phyloP scores from a whole-genome alignment of 2,329 filamentous ascomycete genomes.

The Trichoderma breve region DNA sequence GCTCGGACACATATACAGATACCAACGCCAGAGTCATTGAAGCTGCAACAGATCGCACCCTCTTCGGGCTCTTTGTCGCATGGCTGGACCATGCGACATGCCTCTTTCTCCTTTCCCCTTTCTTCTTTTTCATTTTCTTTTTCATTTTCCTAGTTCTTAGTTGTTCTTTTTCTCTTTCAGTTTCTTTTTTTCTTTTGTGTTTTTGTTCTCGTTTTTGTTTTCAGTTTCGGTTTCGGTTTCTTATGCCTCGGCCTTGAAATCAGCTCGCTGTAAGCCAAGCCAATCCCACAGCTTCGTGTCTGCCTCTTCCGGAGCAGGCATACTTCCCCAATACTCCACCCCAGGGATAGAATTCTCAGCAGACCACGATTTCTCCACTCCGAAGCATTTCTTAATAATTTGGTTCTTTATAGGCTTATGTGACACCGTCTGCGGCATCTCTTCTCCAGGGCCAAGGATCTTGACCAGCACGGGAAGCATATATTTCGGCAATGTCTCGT shows the following conservation, averaged over 20 bases:
- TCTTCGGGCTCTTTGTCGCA: no score
- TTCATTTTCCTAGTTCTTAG: no score
- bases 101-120: no score
- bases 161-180: background rate
- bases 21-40: background rate
- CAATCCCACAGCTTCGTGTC: slow-evolving; percentile 23
- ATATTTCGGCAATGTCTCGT: slow-evolving; percentile 14
- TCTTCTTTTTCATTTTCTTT: background rate
- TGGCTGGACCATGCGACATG: background rate
- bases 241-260: slow-evolving; percentile 10
- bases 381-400: slow-evolving; percentile 22
- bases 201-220: background rate
- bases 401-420: slow-evolving; percentile 22
- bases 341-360: slow-evolving; percentile 17
- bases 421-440: slow-evolving; percentile 24
- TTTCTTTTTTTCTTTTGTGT: background rate
- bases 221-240: background rate
- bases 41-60: background rate
- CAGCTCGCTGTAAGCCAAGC: slow-evolving; percentile 17
- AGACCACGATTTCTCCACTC: slow-evolving; percentile 15
- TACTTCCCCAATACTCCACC: slow-evolving; percentile 20
- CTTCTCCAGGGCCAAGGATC: slow-evolving; percentile 20
- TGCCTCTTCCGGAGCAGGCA: background rate
- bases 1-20: background rate
- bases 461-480: slow-evolving; percentile 24